Evolutionary conservation across 2,329 filamentous ascomycete species (phyloP).

Genomic region (Clonostachys rhizophaga): DNA sequence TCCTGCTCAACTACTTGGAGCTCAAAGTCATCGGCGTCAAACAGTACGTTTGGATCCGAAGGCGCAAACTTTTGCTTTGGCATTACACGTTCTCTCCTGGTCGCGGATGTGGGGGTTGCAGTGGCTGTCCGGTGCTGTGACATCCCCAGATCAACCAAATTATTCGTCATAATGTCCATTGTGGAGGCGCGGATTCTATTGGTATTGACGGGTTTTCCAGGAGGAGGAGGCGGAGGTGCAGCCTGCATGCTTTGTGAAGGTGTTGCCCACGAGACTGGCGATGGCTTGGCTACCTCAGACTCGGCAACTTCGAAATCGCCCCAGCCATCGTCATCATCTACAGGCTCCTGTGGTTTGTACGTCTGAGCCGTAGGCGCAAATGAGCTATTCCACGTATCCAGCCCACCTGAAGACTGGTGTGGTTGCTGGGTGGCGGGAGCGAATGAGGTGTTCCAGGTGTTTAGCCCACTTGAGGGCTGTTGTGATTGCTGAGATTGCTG

Average conservation of each 20-base stretch:
- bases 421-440: neutral
- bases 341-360: slow-evolving; percentile 8
- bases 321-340: slow-evolving; percentile 60
- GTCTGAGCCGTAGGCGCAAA: slow-evolving; percentile 1
- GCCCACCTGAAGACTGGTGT: slow-evolving; percentile 11
- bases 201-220: neutral
- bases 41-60: slow-evolving; percentile 52
- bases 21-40: slow-evolving; percentile 58
- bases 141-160: slow-evolving; percentile 27
- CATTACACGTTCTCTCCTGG: slow-evolving; percentile 5
- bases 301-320: slow-evolving; percentile 62
- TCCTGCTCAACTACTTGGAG: slow-evolving; percentile 29
- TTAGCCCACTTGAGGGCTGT: neutral
- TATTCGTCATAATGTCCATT: slow-evolving; percentile 49
- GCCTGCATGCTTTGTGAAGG: neutral
- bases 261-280: slow-evolving; percentile 6
- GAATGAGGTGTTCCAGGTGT: neutral
- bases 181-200: slow-evolving; percentile 38
- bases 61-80: slow-evolving; percentile 13
- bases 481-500: neutral
- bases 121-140: neutral
- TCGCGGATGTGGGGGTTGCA: neutral
- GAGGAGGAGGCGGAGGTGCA: neutral
- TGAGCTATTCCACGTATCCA: slow-evolving; percentile 8
- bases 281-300: neutral